Base-by-base conservation (phyloP, 2,329 filamentous ascomycete genomes). In the Colletotrichum graminicola region DNA sequence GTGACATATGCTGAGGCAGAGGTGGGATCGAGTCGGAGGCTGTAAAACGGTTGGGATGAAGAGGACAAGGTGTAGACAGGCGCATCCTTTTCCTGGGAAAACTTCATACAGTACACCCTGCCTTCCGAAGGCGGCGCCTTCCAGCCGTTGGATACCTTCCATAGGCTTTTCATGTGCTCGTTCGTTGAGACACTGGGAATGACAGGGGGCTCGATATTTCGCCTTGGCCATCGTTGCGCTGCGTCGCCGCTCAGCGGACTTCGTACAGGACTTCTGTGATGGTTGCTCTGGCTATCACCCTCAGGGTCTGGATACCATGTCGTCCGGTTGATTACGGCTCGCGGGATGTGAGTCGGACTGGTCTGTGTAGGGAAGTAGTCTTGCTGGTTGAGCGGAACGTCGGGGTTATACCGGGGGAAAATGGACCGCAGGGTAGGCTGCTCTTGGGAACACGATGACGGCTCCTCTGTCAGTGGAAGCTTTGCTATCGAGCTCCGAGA, bases 321-420 rank as follows among this genome's bases (percentile, higher is more conserved):
- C 43, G 89, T 87, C 64, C 91, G 84, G 79, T 90, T 93, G 77
- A 93, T 91, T 69, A 90, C 87, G 21, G 87, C 86, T 45, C 86
- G 84, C 6, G 91, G 90, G 60, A 94, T 88, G 41, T 88, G 86
- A 1, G 88, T 87, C 16, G 92, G 90, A 71, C 88, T 90, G 66
- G 86, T 82, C 77, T 92, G 89, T 0, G 89, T 91, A 2, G 92
- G 92, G 60, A 87, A 92, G 80, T 95, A 94, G 57, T 88, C 81
- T 77, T 95, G 93, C 68, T 90, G 88, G 66, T 89, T 85, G 3
- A 94, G 85, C 6, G 92, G 85, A 32, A 93, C 78, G 1, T 86
- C 87, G 3, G 90, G 91, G 76, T 95, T 90, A 77, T 94, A 94
- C 39, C 88, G 86, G 10, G 93, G 93, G 76, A 95, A 95, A 76